Evolutionary conservation across 495 filamentous ascomycete genomes (phyloP), one percentile per base, ranked within the genome.

Genomic region (Sordaria brevicollis): DNA sequence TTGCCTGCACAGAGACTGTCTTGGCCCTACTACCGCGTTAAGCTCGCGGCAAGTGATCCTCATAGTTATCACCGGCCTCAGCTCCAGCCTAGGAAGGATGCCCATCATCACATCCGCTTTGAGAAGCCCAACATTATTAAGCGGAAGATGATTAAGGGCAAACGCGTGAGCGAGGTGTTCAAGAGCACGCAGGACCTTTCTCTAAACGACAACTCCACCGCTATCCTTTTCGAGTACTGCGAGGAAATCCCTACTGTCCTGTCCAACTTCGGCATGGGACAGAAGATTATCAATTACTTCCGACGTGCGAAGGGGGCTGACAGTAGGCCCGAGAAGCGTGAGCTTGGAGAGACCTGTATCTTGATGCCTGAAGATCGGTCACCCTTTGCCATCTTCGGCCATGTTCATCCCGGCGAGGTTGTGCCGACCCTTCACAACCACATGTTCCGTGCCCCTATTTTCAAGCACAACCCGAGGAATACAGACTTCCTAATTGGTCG

Each of bases 201-300:
- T 1, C 79, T 97, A 74, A 91, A 89, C 69, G 95, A 99, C 77
- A 97, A 94, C 76, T 93, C 96, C 0, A 89, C 87, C 31, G 89
- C 90, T 17, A 82, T 97, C 9, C 84, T 99, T 17, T 88, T 97
- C 36, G 95, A 99, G 80, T 98, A 98, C 79, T 95, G 93, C 11
- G 95, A 99, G 77, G 93, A 98, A 78, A 91, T 91, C 68, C 95
- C 95, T 1, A 91, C 88, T 13, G 91, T 94, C 69, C 83, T 99
- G 71, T 97, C 95, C 8, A 96, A 96, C 78, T 94, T 97, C 72
- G 95, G 94, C 71, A 99, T 99, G 95, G 94, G 93, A 66, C 94
- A 89, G 77, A 90, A 92, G 43, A 87, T 98, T 43, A 91, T 98
- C 80, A 97, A 98, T 75, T 98, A 97, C 80, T 97, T 97, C 76